Evolutionary conservation across 805 yeast species (phyloP).

Genomic region (Suhomyces sp.): DNA sequence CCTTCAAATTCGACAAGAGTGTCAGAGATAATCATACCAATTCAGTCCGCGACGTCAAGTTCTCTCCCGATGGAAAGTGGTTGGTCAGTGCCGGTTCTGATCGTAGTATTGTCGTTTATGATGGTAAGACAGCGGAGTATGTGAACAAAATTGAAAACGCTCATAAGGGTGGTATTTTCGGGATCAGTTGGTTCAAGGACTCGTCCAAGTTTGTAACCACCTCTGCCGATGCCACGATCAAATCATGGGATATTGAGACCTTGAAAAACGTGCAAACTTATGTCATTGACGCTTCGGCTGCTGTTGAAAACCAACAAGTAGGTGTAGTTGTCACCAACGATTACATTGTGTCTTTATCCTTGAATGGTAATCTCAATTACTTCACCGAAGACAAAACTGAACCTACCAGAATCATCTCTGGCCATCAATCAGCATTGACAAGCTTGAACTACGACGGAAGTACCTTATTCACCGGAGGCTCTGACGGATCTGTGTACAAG

Average conservation of each 20-base stretch:
- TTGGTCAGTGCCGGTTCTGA: slow-evolving; percentile 86
- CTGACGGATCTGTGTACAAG: slow-evolving; percentile 70
- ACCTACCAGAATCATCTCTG: slow-evolving; percentile 49
- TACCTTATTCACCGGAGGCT: slow-evolving; percentile 62
- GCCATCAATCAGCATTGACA: slow-evolving; percentile 85
- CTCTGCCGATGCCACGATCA: slow-evolving; percentile 78
- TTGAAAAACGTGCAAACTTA: slow-evolving; percentile 47
- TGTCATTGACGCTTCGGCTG: slow-evolving; percentile 35
- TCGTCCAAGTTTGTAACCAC: slow-evolving; percentile 65
- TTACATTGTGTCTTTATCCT: slow-evolving; percentile 62
- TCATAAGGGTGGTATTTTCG: slow-evolving; percentile 81
- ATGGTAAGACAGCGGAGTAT: slow-evolving; percentile 84
- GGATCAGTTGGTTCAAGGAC: slow-evolving; percentile 66
- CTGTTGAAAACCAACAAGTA: slow-evolving; percentile 67
- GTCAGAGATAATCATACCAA: slow-evolving; percentile 74
- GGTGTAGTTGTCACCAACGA: slow-evolving; percentile 71
- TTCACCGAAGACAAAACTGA: slow-evolving; percentile 40
- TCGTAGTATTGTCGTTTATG: slow-evolving; percentile 71
- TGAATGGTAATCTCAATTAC: slow-evolving; percentile 69
- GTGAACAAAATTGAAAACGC: slow-evolving; percentile 49
- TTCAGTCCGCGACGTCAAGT: slow-evolving; percentile 77
- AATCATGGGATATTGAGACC: slow-evolving; percentile 55
- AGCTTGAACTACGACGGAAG: slow-evolving; percentile 40
- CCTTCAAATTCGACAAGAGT: slow-evolving; percentile 79
- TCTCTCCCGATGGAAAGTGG: slow-evolving; percentile 75